Percentiles rank a stretch among this genome's conserved stretches.
Conservation (phyloP, 1,284 basidiomycete species). For the Ganoderma lingzhi region DNA sequence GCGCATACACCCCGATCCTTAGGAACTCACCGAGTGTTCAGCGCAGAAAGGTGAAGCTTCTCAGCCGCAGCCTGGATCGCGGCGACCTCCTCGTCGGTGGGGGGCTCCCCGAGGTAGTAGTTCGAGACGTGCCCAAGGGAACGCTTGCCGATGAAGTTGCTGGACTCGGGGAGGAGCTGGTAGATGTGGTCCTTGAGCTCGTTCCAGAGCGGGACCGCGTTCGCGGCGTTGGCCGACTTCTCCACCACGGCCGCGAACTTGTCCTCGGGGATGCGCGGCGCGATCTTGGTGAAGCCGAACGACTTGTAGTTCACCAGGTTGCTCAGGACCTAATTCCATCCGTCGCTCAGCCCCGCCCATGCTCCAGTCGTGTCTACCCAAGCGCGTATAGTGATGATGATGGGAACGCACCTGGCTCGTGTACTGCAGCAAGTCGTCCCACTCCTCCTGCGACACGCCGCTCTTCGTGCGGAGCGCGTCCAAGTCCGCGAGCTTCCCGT, state of each 20-base stretch:
- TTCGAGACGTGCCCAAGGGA: slow-evolving; percentile 79
- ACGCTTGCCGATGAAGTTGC: slow-evolving; percentile 81
- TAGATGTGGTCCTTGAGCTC: slow-evolving; percentile 81
- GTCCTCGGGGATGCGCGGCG: slow-evolving; percentile 69
- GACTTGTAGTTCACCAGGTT: slow-evolving; percentile 83
- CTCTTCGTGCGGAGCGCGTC: slow-evolving; percentile 59
- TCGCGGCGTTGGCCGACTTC: slow-evolving; percentile 63
- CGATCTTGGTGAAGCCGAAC: slow-evolving; percentile 86
- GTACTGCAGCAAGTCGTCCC: slow-evolving; percentile 76
- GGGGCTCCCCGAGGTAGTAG: slow-evolving; percentile 80
- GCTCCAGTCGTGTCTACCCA: not conserved
- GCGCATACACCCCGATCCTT: not conserved
- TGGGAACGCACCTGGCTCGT: slow-evolving; percentile 65
- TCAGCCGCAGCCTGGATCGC: slow-evolving; percentile 79
- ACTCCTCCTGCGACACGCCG: slow-evolving; percentile 64
- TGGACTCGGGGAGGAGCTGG: slow-evolving; percentile 64
- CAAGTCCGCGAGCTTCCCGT: slow-evolving; percentile 66
- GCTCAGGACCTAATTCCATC: slow-evolving; percentile 63
- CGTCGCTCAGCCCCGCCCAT: not conserved
- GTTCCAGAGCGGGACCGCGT: slow-evolving; percentile 68
- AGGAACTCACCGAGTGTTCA: slow-evolving; percentile 78
- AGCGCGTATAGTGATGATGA: slow-evolving; percentile 11
- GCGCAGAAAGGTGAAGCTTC: slow-evolving; percentile 71
- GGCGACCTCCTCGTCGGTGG: slow-evolving; percentile 78
- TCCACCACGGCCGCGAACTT: slow-evolving; percentile 71